Evolutionary conservation across 257 asterid species (phyloP), one percentile per base, ranked within the genome.

Genomic region (Penstemon barbatus): DNA sequence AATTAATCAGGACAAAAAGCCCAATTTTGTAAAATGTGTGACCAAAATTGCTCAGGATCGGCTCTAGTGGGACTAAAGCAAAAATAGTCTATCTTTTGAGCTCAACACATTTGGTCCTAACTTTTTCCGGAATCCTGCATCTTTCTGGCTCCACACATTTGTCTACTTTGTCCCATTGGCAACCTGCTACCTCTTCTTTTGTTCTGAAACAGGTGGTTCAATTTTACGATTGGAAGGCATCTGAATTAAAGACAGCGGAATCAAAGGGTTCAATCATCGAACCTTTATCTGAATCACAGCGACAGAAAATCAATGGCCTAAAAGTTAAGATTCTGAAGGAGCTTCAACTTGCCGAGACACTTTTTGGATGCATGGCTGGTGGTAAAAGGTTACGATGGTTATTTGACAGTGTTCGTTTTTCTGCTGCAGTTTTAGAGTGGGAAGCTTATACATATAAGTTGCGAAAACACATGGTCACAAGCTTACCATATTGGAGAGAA

Each of bases 401-500:
- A 7, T 77, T 91, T 41, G 79, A 85, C 41, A 72, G 81, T 83
- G 65, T 12, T 19, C 60, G 60, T 13, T 84, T 92, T 71, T 79
- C 74, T 76, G 74, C 75, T 64, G 79, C 79, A 18, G 74, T 85
- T 78, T 52, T 60, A 38, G 85, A 84, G 12, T 92, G 98, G 96
- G 96, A 85, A 81, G 81, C 79, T 65, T 89, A 87, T 75, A 69
- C 78, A 36, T 57, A 65, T 4, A 77, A 68, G 67, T 82, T 89
- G 75, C 78, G 59, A 13, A 75, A 81, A 62, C 78, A 86, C 61
- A 6, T 92, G 57, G 60, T 45, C 58, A 65, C 15, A 72, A 81
- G 89, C 78, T 68, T 89, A 41, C 87, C 91, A 2, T 62, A 71
- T 36, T 92, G 98, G 96, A 84, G 49, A 75, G 67, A n/a, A 7